Conservation (phyloP, 768 basidiomycete species). For the Royoungia palumana region DNA sequence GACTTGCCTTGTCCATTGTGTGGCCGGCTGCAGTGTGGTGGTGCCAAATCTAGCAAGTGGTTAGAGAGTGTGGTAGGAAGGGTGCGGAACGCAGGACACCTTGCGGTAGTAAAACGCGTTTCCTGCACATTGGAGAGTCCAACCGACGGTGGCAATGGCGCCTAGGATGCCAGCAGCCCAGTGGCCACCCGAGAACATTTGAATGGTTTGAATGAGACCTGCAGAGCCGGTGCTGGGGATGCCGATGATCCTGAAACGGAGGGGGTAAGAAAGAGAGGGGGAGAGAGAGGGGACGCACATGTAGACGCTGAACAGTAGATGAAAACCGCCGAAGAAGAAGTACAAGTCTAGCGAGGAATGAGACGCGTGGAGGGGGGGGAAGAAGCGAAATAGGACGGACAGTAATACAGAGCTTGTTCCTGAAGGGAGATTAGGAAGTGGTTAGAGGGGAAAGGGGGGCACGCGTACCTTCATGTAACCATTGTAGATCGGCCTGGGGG, state of each 20-base stretch:
- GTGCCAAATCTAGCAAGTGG: conserved; percentile 56
- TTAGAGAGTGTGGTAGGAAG: conserved; percentile 2
- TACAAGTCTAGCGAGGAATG: conserved; percentile 67
- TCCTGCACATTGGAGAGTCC: conserved; percentile 84
- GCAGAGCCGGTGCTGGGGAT: conserved; percentile 95
- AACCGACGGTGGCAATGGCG: conserved; percentile 77
- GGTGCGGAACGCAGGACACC: conserved; percentile 40
- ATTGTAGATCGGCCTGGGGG: conserved; percentile 85
- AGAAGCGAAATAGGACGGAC: conserved; percentile 44
- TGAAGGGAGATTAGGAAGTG: conserved; percentile 33
- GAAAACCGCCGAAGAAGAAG: conserved; percentile 96
- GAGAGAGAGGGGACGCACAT: conserved; percentile 51
- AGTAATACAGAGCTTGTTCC: conserved; percentile 94
- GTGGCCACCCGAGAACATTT: conserved; percentile 65
- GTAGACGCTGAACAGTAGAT: conserved; percentile 89
- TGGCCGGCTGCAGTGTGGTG: conserved; percentile 84
- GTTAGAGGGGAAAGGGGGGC: conserved; percentile 21
- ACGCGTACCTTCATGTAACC: conserved; percentile 87
- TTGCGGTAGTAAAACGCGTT: conserved; percentile 76
- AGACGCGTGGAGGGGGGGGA: neutral
- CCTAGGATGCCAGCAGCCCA: conserved; percentile 83
- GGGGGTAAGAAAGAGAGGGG: conserved; percentile 20
- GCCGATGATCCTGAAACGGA: conserved; percentile 75
- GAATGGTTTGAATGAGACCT: conserved; percentile 90
- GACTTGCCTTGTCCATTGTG: conserved; percentile 75